Evolutionary conservation across 1,284 basidiomycete genomes (phyloP), one percentile per base, ranked within the genome.

Genomic region (Boletus smithii): DNA sequence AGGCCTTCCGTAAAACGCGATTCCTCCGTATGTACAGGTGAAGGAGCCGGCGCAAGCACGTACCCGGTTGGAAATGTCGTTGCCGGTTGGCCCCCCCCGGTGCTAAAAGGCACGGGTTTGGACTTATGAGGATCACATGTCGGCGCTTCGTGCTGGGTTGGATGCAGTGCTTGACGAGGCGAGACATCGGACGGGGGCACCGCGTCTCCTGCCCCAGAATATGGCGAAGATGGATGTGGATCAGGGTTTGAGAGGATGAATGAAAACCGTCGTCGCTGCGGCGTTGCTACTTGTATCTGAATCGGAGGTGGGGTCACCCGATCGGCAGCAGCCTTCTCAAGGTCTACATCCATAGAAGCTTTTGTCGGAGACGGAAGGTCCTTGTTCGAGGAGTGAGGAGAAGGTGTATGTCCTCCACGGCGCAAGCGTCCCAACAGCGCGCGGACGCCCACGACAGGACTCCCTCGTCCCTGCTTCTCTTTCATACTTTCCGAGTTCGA

Each of bases 1-100:
- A 74, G 60, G 14, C 72, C 72, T 17, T 73, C 72, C 2, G 53
- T 59, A 26, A 53, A 51, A 32, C 54, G 60, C 7, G 64, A 67
- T 42, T 58, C 63, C 22, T 71, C 71, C 11, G 71, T 71, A n/a
- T 53, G 57, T 17, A 40, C 66, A 0, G 72, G 71, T 4, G 70
- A 70, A 16, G 72, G 71, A 27, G 61, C 53, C 2, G 60, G 44
- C 29, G 2, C 32, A 41, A 48, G 23, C 22, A 36, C 8, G 22
- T 45, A 39, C 16, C 49, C 35, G 1, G 32, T 27, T 17, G 50
- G 51, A 37, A 52, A 39, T 13, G 46, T 5, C 29, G 31, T 40
- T 13, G 16, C 22, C 4, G 45, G 40, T 23, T 48, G 52, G 24
- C 35, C 11, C 4, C n/a, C 49, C 16, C n/a, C 44, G 0, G 34